Evolutionary conservation across 2,329 filamentous ascomycete genomes (phyloP).

Genomic region (Aspergillus vadensis): DNA sequence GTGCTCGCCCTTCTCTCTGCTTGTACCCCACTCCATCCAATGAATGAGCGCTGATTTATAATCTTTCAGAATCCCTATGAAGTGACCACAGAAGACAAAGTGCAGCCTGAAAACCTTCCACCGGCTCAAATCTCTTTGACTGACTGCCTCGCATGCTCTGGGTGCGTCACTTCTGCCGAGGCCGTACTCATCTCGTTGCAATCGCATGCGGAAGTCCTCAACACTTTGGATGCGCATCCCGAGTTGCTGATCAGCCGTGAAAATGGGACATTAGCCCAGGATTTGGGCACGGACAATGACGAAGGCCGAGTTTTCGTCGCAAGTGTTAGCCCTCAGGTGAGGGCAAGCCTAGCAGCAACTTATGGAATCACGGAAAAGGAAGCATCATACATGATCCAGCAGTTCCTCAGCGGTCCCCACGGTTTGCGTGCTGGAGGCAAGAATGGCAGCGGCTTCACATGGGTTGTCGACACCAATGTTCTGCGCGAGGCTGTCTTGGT

Average conservation of each 20-base stretch:
- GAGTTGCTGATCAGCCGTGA: conserved; percentile 40
- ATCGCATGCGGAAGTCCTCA: conserved; percentile 87
- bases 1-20: conserved; percentile 15
- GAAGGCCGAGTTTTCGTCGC: conserved; percentile 83
- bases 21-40: conserved; percentile 4
- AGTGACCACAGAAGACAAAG: conserved; percentile 89
- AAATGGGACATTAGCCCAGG: conserved; percentile 50
- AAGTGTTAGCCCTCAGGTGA: conserved; percentile 86
- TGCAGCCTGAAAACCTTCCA: conserved; percentile 58
- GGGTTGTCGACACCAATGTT: conserved; percentile 87
- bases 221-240: conserved; percentile 68
- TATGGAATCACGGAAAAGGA: conserved; percentile 72
- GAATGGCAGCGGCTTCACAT: conserved; percentile 76
- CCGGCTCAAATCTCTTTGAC: conserved; percentile 94
- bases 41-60: conserved; percentile 23
- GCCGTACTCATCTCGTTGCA: conserved; percentile 95
- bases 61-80: conserved; percentile 65
- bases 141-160: conserved; percentile 95
- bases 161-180: conserved; percentile 95
- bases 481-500: conserved; percentile 82
- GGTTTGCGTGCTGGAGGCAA: conserved; percentile 71
- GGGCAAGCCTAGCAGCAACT: conserved; percentile 84
- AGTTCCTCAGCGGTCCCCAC: conserved; percentile 70
- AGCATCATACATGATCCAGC: conserved; percentile 79
- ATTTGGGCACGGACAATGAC: conserved; percentile 18